Evolutionary conservation across 805 yeast genomes (phyloP), one percentile per base, ranked within the genome.

Genomic region (Aciculoconidium aculeatum): DNA sequence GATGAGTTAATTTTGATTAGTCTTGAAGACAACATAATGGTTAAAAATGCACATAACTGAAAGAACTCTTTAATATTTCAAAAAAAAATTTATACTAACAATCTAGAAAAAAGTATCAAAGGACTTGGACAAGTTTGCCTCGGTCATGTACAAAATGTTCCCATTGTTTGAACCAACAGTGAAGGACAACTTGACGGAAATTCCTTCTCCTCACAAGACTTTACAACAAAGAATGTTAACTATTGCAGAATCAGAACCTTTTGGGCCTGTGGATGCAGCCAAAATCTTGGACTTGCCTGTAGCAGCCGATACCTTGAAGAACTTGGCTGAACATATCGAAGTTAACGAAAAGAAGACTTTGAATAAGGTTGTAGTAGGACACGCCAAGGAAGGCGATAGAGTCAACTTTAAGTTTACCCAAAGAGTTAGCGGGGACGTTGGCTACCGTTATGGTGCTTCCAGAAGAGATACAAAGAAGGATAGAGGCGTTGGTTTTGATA

Each of bases 261-360:
- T 90, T 53, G 96, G 96, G 5, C 95, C 96, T 4, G 70, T 87
- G 5, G 97, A 92, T 51, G 96, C 98, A 9, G 96, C 98, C 28
- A 65, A 76, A 34, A 72, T 81, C 21, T 74, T 85, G 40, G 87
- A 72, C 23, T 67, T 90, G 40, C 88, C 84, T 53, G 94, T 95
- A n/a, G 96, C 97, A 16, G 72, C 76, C 27, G 75, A 68, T 20
- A 82, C 92, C 3, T 67, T 88, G 44, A 75, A 77, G 44, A 75
- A 74, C 53, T 68, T 88, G 39, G 68, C 84, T 8, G 70, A 75
- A 42, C 62, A 70, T 25, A 76, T 76, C 27, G 77, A 70, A 33
- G 74, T 69, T 27, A 55, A 58, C 11, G 52, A 56, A 27, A 37
- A 49, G 7, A 55, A 53, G 10, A 31, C 46, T 43, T 34, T 44